A percentile compares a stretch with the other conserved stretches of the same genome.
Evolutionary conservation across 169 alveolate species (phyloP).

Genomic region (Cryptosporidium felis): DNA sequence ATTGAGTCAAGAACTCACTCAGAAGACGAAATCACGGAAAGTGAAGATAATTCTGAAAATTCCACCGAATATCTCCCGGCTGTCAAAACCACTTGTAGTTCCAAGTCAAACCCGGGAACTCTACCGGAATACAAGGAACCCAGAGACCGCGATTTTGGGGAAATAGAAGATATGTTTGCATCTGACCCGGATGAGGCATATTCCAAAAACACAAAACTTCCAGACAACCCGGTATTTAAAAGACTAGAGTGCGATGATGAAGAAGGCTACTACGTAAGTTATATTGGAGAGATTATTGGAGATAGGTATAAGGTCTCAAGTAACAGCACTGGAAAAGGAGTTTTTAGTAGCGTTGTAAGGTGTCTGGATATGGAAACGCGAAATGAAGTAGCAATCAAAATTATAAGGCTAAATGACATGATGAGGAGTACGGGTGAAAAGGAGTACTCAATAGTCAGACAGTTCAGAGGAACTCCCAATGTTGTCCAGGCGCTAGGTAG

Average conservation of each 20-base stretch:
- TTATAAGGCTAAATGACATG: conserved; percentile 88
- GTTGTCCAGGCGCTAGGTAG: conserved; percentile 83
- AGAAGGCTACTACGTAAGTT: conserved; percentile 59
- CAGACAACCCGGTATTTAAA: no score
- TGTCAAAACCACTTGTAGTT: no score
- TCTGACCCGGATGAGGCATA: background rate
- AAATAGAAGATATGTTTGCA: conserved; percentile 12
- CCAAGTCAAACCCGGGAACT: no score
- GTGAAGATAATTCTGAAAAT: no score
- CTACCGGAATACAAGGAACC: no score
- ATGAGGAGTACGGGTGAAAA: conserved; percentile 91
- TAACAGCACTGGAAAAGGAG: conserved; percentile 87
- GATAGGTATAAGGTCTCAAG: conserved; percentile 82
- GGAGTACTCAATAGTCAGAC: conserved; percentile 83
- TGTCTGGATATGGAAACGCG: conserved; percentile 79
- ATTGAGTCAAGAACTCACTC: background rate
- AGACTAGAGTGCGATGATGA: conserved; percentile 64
- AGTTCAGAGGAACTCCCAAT: conserved; percentile 83
- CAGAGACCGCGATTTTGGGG: no score
- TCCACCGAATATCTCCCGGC: no score
- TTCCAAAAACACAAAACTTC: no score
- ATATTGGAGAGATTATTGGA: conserved; percentile 86
- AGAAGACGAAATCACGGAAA: background rate
- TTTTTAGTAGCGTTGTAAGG: conserved; percentile 84
- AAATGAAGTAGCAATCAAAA: conserved; percentile 83